phyloP scores from a whole-genome alignment of 768 basidiomycete genomes.

The Tephrocybe sp. region DNA sequence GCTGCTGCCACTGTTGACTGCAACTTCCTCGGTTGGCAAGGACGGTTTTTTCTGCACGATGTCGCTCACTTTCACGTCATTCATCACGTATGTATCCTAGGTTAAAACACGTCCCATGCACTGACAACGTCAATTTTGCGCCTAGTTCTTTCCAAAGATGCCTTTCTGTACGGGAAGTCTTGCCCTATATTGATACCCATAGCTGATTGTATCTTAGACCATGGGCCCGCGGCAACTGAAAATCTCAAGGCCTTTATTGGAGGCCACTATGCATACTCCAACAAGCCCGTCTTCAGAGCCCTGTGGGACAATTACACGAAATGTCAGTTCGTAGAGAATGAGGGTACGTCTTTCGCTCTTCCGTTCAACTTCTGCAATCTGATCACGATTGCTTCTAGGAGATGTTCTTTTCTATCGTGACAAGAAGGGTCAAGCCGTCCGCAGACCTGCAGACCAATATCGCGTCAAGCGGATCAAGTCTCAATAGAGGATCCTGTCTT shows the following conservation, averaged over 20 bases:
- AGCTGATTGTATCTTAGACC: slow-evolving; percentile 32
- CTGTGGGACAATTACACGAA: slow-evolving; percentile 56
- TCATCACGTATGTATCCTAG: slow-evolving; percentile 59
- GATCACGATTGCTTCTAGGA: too few species aligned
- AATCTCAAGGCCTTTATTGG: slow-evolving; percentile 49
- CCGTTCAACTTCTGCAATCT: too few species aligned
- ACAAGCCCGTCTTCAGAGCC: slow-evolving; percentile 39
- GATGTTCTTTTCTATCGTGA: slow-evolving; percentile 7
- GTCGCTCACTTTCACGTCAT: slow-evolving; percentile 64
- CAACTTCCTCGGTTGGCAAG: slow-evolving; percentile 60
- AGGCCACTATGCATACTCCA: slow-evolving; percentile 46
- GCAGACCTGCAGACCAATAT: not conserved
- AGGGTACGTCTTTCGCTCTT: slow-evolving; percentile 36
- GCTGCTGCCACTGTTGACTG: slow-evolving; percentile 62
- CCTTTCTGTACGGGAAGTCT: slow-evolving; percentile 54
- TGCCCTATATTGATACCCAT: not conserved
- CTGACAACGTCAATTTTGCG: not conserved
- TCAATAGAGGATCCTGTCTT: not conserved
- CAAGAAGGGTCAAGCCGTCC: slow-evolving; percentile 1
- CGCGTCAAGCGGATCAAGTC: not conserved
- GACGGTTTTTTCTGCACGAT: slow-evolving; percentile 64
- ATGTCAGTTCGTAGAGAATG: slow-evolving; percentile 60
- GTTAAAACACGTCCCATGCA: slow-evolving; percentile 4
- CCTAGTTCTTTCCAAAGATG: slow-evolving; percentile 59
- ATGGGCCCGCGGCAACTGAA: slow-evolving; percentile 52